Evolutionary conservation across 306 rosid species (phyloP), one percentile per base, ranked within the genome.

Genomic region (Rosa persica): DNA sequence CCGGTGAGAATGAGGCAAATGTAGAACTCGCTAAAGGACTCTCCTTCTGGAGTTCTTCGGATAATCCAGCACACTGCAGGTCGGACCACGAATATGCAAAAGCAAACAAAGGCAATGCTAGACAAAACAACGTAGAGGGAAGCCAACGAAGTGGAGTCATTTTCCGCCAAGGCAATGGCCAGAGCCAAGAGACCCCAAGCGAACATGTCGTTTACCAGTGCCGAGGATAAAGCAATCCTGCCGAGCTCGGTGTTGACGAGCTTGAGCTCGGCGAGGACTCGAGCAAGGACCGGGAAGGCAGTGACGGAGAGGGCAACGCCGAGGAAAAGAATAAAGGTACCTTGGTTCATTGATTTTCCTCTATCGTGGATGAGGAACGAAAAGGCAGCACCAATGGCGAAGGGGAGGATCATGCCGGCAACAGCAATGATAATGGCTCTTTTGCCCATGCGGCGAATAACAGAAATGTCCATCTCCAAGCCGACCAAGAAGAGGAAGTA

Each of bases 101-200:
- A 20, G 48, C 73, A 77, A 5, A 95, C 96, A 55, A 95, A 95
- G 20, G 68, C 91, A 10, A n/a, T 48, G 55, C 94, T 89, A 0
- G 99, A 90, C 34, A 93, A 8, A 0, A 95, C 12, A 68, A 95
- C 96, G 91, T 97, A 95, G 7, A 95, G 83, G 47, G 96, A 86
- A 44, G 99, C 93, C 66, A 93, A 34, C 0, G 96, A 80, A 25
- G 86, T 4, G 19, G 82, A 1, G 34, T 82, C 78, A 12, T 89
- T 86, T 78, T 87, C 97, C 0, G 97, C 78, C n/a, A 95, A 38
- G 36, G 99, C 94, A 43, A 93, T 89, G 54, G 99, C 98, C 5
- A 95, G 49, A 19, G 97, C 97, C 38, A 93, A 78, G 44, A 95
- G 89, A 76, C 88, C 25, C 99, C 99, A 95, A 54, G 98, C 93